Percentiles rank a stretch among this genome's conserved stretches.
Conservation (phyloP, 1,284 basidiomycete species). For the Sporisorium exsertum region DNA sequence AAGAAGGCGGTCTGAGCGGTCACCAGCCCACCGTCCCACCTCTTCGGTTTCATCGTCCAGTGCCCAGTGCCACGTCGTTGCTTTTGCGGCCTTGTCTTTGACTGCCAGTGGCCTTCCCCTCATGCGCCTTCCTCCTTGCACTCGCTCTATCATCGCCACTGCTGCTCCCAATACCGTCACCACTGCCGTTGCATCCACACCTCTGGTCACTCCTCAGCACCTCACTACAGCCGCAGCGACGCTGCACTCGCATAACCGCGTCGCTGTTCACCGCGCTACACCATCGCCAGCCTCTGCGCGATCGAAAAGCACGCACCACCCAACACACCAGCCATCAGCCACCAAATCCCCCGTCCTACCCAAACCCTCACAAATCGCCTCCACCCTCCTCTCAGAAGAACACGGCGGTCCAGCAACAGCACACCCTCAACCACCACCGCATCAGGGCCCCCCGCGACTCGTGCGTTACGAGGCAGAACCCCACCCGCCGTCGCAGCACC, state of each 20-base stretch:
- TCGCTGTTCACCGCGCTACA: not conserved
- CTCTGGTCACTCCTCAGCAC: not conserved
- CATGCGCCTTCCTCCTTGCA: slow-evolving; percentile 31
- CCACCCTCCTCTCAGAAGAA: slow-evolving; percentile 35
- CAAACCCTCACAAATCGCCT: slow-evolving; percentile 42
- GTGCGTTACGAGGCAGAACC: slow-evolving; percentile 39
- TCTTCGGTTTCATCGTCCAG: not conserved
- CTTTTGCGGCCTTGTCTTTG: not conserved
- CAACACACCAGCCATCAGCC: slow-evolving; percentile 11
- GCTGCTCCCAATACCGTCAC: slow-evolving; percentile 9
- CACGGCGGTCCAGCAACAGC: not conserved
- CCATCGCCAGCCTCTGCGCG: not conserved
- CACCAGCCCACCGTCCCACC: not conserved
- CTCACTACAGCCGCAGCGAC: not conserved
- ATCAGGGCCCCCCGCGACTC: slow-evolving; percentile 47
- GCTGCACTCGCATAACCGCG: not conserved
- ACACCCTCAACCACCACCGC: slow-evolving; percentile 39
- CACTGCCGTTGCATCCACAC: not conserved
- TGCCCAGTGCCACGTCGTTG: slow-evolving; percentile 3
- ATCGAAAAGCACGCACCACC: slow-evolving; percentile 39
- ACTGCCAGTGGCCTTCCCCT: slow-evolving; percentile 12
- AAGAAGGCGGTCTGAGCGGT: not conserved
- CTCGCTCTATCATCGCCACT: slow-evolving; percentile 15
- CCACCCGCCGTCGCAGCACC: not conserved
- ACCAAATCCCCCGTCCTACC: slow-evolving; percentile 48